Percentiles rank a stretch among this genome's conserved stretches.
phyloP scores from a whole-genome alignment of 129 eudicot species.

The Rutidosis leptorrhynchoides region DNA sequence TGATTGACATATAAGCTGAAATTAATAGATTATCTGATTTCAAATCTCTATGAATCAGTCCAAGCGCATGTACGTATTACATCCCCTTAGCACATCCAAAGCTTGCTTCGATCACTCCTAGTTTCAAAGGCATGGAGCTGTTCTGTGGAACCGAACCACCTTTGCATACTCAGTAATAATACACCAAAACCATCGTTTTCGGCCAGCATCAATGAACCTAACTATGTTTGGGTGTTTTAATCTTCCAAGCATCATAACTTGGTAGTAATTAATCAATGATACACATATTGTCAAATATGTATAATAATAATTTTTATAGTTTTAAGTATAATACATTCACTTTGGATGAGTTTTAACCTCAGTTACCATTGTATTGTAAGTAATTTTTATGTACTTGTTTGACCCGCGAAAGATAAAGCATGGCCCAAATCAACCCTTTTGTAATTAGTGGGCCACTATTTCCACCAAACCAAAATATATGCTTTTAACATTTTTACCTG shows the following conservation, averaged over 20 bases:
- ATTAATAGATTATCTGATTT: slow-evolving; percentile 90
- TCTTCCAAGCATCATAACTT: slow-evolving; percentile 92
- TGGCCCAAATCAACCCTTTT: too few relatives aligned
- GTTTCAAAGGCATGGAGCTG: slow-evolving; percentile 75
- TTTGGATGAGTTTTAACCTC: not conserved
- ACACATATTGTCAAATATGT: not conserved
- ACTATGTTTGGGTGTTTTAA: slow-evolving; percentile 91
- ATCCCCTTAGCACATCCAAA: slow-evolving; percentile 98
- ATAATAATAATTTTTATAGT: too few relatives aligned
- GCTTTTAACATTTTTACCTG: slow-evolving; percentile 47
- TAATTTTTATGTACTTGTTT: too few relatives aligned
- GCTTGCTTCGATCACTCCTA: slow-evolving; percentile 99
- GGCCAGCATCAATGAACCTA: slow-evolving; percentile 90
- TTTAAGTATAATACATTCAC: not conserved
- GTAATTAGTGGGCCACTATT: not conserved
- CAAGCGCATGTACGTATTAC: slow-evolving; percentile 91
- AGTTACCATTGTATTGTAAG: not conserved
- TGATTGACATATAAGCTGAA: slow-evolving; percentile 85
- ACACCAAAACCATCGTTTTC: slow-evolving; percentile 99
- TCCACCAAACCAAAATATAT: not conserved
- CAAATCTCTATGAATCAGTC: slow-evolving; percentile 88
- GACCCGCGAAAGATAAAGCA: not conserved
- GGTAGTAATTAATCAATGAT: too few relatives aligned
- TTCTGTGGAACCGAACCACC: slow-evolving; percentile 98
- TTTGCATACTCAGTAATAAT: slow-evolving; percentile 93